Conservation (phyloP, 192 early-diverging fungal genomes). For the Rhizoclosmatium globosum region DNA sequence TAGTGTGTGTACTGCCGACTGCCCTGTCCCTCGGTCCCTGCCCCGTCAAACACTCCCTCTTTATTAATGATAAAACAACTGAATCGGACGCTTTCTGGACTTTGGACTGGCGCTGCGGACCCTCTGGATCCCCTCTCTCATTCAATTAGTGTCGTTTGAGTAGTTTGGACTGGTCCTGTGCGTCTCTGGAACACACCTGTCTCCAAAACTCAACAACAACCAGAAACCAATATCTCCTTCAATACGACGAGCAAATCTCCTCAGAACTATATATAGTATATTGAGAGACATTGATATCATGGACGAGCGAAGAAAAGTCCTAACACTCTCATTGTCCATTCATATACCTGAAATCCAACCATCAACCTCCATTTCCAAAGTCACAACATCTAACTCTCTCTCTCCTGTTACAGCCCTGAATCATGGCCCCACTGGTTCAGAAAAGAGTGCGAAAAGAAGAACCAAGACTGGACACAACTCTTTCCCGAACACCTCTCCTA, state of each 20-base stretch:
- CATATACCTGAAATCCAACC: background rate
- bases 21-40: background rate
- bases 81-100: background rate
- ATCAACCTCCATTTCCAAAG: background rate
- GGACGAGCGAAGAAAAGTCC: too few species aligned
- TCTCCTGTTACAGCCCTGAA: conserved; percentile 39
- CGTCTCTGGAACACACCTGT: too few species aligned
- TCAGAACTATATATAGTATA: too few species aligned
- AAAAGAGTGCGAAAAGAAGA: conserved; percentile 46
- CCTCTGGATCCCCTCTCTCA: background rate
- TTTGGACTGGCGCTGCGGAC: background rate
- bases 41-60: too few species aligned
- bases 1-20: conserved; percentile 40
- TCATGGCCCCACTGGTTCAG: conserved; percentile 44
- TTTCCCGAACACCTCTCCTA: conserved; percentile 53
- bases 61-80: background rate
- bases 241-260: too few species aligned
- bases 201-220: too few species aligned
- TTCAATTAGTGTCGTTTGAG: too few species aligned
- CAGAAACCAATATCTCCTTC: too few species aligned
- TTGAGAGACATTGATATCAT: too few species aligned
- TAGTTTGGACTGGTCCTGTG: too few species aligned
- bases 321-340: background rate
- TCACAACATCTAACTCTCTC: background rate
- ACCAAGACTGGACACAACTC: conserved; percentile 45